These are phyloP conservation scores for Dryas alaskensis DNA, from an alignment of 306 rosid genomes.

Conservation along the genomic window DNA sequence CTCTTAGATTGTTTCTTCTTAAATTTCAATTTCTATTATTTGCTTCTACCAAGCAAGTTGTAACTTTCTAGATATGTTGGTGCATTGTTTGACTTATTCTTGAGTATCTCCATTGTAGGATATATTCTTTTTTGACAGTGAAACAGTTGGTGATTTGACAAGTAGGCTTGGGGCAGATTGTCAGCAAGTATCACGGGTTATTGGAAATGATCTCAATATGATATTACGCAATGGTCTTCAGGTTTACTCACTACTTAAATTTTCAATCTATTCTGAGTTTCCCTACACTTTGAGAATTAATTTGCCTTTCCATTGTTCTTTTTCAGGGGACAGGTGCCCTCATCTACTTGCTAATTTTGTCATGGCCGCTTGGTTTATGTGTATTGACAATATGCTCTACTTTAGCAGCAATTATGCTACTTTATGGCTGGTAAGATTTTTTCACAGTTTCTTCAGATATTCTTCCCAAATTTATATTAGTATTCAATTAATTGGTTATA, in stretches of 20 bases:
- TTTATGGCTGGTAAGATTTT: conserved; percentile 67
- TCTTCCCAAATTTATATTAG: conserved; percentile 6
- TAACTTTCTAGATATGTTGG: conserved; percentile 16
- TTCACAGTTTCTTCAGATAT: conserved; percentile 23
- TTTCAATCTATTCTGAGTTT: conserved; percentile 18
- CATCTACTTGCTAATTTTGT: conserved; percentile 73
- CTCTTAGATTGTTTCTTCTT: neutral
- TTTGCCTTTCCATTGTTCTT: conserved; percentile 14
- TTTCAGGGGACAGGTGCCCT: conserved; percentile 80
- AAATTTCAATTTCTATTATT: neutral
- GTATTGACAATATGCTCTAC: conserved; percentile 67
- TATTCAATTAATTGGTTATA: neutral
- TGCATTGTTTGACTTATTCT: conserved; percentile 40
- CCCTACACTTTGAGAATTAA: conserved; percentile 20
- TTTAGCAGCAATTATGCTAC: conserved; percentile 70
- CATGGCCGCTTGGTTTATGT: conserved; percentile 90
- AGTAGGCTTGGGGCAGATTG: conserved; percentile 99
- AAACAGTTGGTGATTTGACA: conserved; percentile 95
- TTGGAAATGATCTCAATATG: conserved; percentile 93
- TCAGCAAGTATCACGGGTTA: conserved; percentile 95
- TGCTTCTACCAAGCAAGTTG: conserved; percentile 11
- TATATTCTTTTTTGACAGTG: conserved; percentile 88
- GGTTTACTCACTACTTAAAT: conserved; percentile 44
- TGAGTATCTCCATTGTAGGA: conserved; percentile 68
- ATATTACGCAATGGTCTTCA: conserved; percentile 83